Percentiles rank a stretch among this genome's conserved stretches.
These are phyloP conservation scores for Aureobasidium lini DNA, from an alignment of 2,329 filamentous ascomycete species.

Conservation along the genomic window DNA sequence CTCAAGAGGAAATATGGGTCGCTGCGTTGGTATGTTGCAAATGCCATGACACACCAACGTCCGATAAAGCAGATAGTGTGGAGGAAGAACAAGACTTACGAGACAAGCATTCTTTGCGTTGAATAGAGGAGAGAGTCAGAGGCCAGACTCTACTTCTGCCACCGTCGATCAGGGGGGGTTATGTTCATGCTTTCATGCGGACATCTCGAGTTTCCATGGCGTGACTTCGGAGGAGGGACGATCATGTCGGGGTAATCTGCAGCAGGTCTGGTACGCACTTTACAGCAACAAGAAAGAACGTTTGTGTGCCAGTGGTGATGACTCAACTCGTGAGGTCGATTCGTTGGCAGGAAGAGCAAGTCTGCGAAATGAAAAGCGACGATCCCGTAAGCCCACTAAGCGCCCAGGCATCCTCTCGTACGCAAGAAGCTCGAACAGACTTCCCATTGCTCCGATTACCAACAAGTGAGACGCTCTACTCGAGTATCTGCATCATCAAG, in stretches of 20 bases:
- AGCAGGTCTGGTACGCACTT: not conserved
- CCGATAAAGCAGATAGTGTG: slow-evolving; percentile 1
- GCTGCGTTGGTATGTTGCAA: not conserved
- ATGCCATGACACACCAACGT: slow-evolving; percentile 5
- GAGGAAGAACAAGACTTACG: not conserved
- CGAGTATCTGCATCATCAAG: not conserved
- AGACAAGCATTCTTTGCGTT: slow-evolving; percentile 8
- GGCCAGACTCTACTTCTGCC: not conserved
- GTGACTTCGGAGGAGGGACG: slow-evolving; percentile 9
- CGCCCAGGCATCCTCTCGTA: not conserved
- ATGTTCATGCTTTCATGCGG: not conserved
- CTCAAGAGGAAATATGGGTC: not conserved
- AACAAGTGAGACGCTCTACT: not conserved
- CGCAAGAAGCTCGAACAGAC: not conserved
- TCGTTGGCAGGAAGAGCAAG: not conserved
- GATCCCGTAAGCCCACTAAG: slow-evolving; percentile 8
- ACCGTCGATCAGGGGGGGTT: slow-evolving; percentile 2
- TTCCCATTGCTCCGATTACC: not conserved
- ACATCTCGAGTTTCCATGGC: not conserved
- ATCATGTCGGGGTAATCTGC: slow-evolving; percentile 10
- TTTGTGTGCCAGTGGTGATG: slow-evolving; percentile 1
- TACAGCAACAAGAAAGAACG: not conserved
- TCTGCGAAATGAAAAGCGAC: not conserved
- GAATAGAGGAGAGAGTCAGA: slow-evolving; percentile 4
- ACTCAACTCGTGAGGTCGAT: not conserved